Conservation (phyloP, 2,329 filamentous ascomycete genomes). For the Neoscytalidium dimidiatum region DNA sequence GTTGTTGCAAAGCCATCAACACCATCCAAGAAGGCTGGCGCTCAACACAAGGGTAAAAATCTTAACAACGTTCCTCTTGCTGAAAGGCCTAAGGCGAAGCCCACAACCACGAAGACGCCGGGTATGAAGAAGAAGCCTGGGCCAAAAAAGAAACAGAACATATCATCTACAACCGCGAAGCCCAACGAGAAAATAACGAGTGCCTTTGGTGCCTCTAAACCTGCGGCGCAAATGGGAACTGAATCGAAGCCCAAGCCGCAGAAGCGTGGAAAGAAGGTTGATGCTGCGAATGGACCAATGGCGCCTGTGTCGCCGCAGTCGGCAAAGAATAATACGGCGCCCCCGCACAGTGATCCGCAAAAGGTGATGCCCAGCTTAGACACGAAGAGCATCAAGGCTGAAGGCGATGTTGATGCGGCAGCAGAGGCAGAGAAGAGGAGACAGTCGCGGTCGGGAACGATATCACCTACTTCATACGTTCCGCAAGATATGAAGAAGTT, state of each 20-base stretch:
- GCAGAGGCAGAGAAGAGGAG: background rate
- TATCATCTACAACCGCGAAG: constrained; percentile 25
- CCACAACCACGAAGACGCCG: constrained; percentile 26
- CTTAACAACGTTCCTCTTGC: background rate
- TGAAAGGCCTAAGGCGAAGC: constrained; percentile 20
- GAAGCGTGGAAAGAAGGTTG: constrained; percentile 4
- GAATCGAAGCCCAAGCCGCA: background rate
- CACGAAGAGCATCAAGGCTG: background rate
- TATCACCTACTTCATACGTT: background rate
- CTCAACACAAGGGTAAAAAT: constrained; percentile 30
- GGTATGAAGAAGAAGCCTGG: constrained; percentile 26
- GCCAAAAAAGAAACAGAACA: constrained; percentile 30
- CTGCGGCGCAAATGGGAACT: background rate
- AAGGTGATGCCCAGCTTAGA: background rate
- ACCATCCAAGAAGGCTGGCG: constrained; percentile 28
- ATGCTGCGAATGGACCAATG: constrained; percentile 27
- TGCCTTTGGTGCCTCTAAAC: constrained; percentile 23
- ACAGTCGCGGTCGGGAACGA: background rate
- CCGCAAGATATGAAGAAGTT: background rate
- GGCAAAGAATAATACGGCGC: constrained; percentile 34
- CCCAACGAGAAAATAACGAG: constrained; percentile 29
- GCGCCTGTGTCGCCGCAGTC: constrained; percentile 31
- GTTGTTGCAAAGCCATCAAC: constrained; percentile 26
- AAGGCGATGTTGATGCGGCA: background rate
- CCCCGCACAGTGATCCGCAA: constrained; percentile 17